These are phyloP conservation scores for Xylariaceae sp. DNA, from an alignment of 2,329 filamentous ascomycete species.

Conservation along the genomic window DNA sequence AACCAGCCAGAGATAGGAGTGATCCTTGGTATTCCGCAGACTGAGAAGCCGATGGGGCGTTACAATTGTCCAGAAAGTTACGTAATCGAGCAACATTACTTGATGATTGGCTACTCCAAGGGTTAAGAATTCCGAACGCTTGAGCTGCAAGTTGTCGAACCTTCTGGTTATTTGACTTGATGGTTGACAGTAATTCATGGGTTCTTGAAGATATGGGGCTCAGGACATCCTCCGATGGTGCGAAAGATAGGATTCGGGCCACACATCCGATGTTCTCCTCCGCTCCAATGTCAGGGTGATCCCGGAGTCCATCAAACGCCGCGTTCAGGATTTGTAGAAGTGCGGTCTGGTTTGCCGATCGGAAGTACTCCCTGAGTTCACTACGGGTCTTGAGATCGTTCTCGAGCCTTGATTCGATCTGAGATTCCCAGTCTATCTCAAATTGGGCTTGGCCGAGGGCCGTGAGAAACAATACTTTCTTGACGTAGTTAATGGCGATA, in stretches of 20 bases:
- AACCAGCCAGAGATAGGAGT: constrained; percentile 23
- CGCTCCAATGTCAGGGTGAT: constrained; percentile 32
- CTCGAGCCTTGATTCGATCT: constrained; percentile 67
- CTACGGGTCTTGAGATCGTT: constrained; percentile 64
- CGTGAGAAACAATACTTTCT: constrained; percentile 46
- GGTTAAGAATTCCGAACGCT: constrained; percentile 70
- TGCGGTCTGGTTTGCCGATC: constrained; percentile 32
- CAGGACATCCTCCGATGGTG: constrained; percentile 27
- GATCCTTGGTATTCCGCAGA: constrained; percentile 29
- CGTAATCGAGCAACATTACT: constrained; percentile 34
- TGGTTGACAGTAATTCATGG: constrained; percentile 51
- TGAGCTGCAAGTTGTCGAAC: constrained; percentile 64
- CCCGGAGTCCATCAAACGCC: constrained; percentile 54
- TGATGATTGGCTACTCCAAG: constrained; percentile 50
- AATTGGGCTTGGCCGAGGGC: constrained; percentile 50
- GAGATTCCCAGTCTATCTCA: constrained; percentile 80
- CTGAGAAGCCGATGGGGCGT: constrained; percentile 20
- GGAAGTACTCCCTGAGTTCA: constrained; percentile 52
- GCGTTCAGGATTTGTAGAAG: constrained; percentile 45
- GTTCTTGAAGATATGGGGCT: constrained; percentile 39
- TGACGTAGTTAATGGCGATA: constrained; percentile 66
- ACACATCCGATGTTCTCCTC: constrained; percentile 26
- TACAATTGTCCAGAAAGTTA: constrained; percentile 18
- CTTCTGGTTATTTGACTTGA: constrained; percentile 68
- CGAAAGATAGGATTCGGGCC: constrained; percentile 24